These are phyloP conservation scores for Leccinum subrobustum DNA, from an alignment of 1,284 basidiomycete species.

Conservation along the genomic window DNA sequence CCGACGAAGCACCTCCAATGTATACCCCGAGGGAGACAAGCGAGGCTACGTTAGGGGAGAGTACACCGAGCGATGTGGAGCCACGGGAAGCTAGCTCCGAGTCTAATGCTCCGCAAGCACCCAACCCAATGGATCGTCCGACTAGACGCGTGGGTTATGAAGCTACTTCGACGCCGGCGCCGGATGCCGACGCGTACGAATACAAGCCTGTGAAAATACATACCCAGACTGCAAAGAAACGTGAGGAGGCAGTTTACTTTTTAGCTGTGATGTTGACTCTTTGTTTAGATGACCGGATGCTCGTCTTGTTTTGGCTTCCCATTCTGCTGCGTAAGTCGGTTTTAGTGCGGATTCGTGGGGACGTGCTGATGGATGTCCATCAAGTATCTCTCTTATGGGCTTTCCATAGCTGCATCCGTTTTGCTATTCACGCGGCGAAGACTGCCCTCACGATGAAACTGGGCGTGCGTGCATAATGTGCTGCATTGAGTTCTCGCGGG, in stretches of 20 bases:
- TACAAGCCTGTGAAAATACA: constrained; percentile 59
- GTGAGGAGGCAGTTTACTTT: constrained; percentile 43
- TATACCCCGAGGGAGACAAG: constrained; percentile 59
- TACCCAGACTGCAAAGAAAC: constrained; percentile 60
- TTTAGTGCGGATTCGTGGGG: constrained; percentile 7
- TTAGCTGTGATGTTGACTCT: constrained; percentile 2
- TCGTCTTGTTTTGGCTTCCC: constrained; percentile 92
- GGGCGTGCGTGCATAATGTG: constrained; percentile 37
- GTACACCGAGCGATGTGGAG: constrained; percentile 3
- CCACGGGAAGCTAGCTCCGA: constrained; percentile 16
- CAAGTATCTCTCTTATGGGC: constrained; percentile 72
- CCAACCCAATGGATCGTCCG: constrained; percentile 17
- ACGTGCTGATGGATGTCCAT: constrained; percentile 27
- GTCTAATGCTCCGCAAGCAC: constrained; percentile 5
- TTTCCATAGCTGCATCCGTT: constrained; percentile 54
- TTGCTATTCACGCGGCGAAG: constrained; percentile 54
- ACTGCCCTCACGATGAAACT: constrained; percentile 49
- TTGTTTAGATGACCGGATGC: constrained; percentile 83
- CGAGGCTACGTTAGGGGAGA: constrained; percentile 19
- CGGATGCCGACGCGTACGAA: constrained; percentile 64
- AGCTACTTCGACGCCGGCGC: constrained; percentile 49
- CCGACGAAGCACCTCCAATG: constrained; percentile 61
- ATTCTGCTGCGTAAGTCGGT: constrained; percentile 71
- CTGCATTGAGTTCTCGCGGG: constrained; percentile 2
- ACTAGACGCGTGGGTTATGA: constrained; percentile 49